phyloP scores from a whole-genome alignment of 2,329 filamentous ascomycete genomes.

The Exophiala mesophila region DNA sequence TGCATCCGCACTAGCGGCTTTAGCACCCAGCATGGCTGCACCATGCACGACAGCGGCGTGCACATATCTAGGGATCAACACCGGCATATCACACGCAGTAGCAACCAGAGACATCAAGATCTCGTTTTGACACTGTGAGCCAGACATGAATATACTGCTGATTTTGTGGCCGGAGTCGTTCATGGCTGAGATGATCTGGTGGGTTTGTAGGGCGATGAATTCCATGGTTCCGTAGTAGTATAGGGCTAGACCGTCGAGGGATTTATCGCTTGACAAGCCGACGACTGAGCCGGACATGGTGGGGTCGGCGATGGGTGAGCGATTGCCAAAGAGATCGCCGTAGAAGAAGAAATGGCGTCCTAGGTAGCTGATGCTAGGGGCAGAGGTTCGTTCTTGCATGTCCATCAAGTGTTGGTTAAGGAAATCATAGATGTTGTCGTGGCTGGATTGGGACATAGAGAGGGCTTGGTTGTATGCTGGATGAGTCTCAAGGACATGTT shows the following conservation, averaged over 20 bases:
- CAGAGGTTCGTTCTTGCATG: slow-evolving; percentile 62
- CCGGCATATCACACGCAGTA: slow-evolving; percentile 84
- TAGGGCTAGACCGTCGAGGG: slow-evolving; percentile 77
- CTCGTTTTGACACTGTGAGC: slow-evolving; percentile 93
- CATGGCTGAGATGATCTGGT: slow-evolving; percentile 92
- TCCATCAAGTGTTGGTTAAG: slow-evolving; percentile 81
- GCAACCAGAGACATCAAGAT: slow-evolving; percentile 89
- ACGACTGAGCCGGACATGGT: slow-evolving; percentile 89
- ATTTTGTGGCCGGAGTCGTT: slow-evolving; percentile 84
- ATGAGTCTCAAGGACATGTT: slow-evolving; percentile 92
- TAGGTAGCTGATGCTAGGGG: slow-evolving; percentile 77
- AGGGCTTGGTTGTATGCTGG: slow-evolving; percentile 78
- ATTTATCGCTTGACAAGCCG: slow-evolving; percentile 81
- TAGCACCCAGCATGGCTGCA: slow-evolving; percentile 96
- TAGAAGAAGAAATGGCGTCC: slow-evolving; percentile 98
- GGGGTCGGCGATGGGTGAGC: slow-evolving; percentile 85
- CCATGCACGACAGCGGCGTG: slow-evolving; percentile 95
- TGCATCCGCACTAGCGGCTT: slow-evolving; percentile 79
- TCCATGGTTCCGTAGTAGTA: slow-evolving; percentile 97
- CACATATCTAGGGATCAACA: slow-evolving; percentile 88
- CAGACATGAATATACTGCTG: slow-evolving; percentile 95
- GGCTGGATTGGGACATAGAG: slow-evolving; percentile 73
- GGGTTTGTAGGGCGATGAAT: slow-evolving; percentile 95
- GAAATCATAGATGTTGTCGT: slow-evolving; percentile 90
- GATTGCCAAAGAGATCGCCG: slow-evolving; percentile 94